Evolutionary conservation across 2,329 filamentous ascomycete species (phyloP), one percentile per base, ranked within the genome.

Genomic region (Chrysoporthe cubensis): DNA sequence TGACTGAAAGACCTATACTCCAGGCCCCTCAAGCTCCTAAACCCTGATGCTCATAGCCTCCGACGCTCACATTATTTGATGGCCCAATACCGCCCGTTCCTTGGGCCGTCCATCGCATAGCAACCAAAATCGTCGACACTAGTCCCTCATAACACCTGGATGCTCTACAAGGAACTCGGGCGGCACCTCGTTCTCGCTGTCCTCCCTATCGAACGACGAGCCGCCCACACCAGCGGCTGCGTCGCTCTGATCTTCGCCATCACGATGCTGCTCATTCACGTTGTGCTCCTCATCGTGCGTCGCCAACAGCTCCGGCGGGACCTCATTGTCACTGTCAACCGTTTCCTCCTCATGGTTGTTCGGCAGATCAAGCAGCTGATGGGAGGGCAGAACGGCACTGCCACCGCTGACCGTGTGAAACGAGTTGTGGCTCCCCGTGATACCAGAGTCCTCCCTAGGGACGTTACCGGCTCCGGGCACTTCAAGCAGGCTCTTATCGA

Each of bases 161-260:
- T 84, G 81, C 71, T 85, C 82, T 13, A 81, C 81, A 7, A 87
- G 71, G 70, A 88, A 86, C 67, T 87, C 84, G 0, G 77, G 76
- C 1, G 85, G 84, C 8, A 87, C 80, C 63, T 84, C 84, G 61
- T 84, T 84, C 68, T 82, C 82, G 71, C 79, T 82, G 52, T 78
- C 78, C 62, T 76, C 73, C 60, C 75, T 73, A 8, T 68, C 73
- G 60, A 61, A 18, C 5, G 52, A 34, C 43, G 42, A 44, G 58
- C 32, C 21, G 58, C 18, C 60, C 21, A 21, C 60, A 26, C 13
- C 26, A 18, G 52, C 60, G 6, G 3, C 26, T 16, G 11, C 26
- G 26, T 21, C 13, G 18, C 32, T 21, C 26, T 40, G 46, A 18
- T 1, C n/a, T 40, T 6, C 40, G 32, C 14, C 18, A 18, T 59